Base-by-base conservation (phyloP, 2,329 filamentous ascomycete genomes). In the Talaromyces sp. region DNA sequence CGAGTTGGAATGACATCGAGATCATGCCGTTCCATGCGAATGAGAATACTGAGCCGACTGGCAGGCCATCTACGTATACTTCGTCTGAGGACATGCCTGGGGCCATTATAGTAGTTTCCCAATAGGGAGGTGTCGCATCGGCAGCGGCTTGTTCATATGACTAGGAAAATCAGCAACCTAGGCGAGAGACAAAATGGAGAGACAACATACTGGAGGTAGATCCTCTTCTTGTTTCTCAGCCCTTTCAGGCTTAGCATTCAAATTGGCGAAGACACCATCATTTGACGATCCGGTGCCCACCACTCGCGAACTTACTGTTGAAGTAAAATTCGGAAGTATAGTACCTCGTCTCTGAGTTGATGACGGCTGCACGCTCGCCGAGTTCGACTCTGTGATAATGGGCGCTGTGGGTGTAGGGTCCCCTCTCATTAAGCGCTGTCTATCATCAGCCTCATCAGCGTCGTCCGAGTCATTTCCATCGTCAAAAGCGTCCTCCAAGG, bases 121-220 rank as follows among this genome's bases (percentile, higher is more conserved):
- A 99, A 79, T 99, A 99, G 0, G 95, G 95, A 1, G 95, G 95
- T 57, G 95, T 95, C 27, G 93, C 90, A 78, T 99, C 95, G 49
- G 94, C 94, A 3, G 95, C 95, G 16, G 95, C 95, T 87, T 98
- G 94, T 84, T 99, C 95, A 77, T 99, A 99, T 41, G 94, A 93
- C 92, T 97, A 1, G 13, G 58, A 50, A 47, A 56, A 75, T 83
- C 74, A 82, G 79, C 70, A 71, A 70, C 35, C 35, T 13, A 22
- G 22, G 1, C 22, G 22, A 22, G 22, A 22, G 19, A 7, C 4
- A 16, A 6, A 49, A 6, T 24, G 7, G 3, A n/a, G 45, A 16
- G 27, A 59, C n/a, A 33, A 87, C 92, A 70, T 87, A 97, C 93
- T 64, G 95, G 95, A 82, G 95, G 95, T 78, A 91, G 86, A 78